phyloP scores from a whole-genome alignment of 2,329 filamentous ascomycete species.

The Trichoderma hamatum region DNA sequence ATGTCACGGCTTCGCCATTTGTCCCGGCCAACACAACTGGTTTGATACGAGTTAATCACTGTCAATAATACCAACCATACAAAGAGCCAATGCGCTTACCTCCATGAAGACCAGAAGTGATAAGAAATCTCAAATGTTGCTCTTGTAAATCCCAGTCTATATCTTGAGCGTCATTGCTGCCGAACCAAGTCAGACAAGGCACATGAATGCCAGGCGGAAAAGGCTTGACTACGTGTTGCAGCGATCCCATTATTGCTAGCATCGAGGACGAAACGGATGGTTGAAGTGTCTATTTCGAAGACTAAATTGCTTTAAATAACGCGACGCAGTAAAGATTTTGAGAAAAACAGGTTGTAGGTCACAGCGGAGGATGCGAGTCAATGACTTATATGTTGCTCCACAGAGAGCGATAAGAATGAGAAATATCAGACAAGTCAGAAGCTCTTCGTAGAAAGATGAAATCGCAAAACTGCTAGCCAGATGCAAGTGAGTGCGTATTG shows the following conservation, averaged over 20 bases:
- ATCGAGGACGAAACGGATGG: not conserved
- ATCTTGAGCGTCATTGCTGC: slow-evolving; percentile 50
- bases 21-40: slow-evolving; percentile 68
- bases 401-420: not conserved
- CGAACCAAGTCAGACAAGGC: slow-evolving; percentile 60
- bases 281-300: not conserved
- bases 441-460: not conserved
- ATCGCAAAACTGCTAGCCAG: not conserved
- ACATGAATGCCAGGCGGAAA: slow-evolving; percentile 57
- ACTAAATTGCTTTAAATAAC: not conserved
- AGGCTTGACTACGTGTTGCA: slow-evolving; percentile 33
- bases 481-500: not conserved
- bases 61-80: not conserved
- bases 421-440: not conserved
- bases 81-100: slow-evolving; percentile 35
- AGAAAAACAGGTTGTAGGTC: not conserved
- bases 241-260: slow-evolving; percentile 35
- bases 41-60: slow-evolving; percentile 26
- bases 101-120: slow-evolving; percentile 56
- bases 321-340: too few relatives aligned
- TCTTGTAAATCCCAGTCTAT: slow-evolving; percentile 60
- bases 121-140: slow-evolving; percentile 47
- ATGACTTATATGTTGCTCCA: not conserved
- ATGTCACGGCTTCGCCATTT: slow-evolving; percentile 73
- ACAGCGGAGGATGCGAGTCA: not conserved